phyloP scores from a whole-genome alignment of 2,329 filamentous ascomycete genomes.

The Fusarium annulatum region DNA sequence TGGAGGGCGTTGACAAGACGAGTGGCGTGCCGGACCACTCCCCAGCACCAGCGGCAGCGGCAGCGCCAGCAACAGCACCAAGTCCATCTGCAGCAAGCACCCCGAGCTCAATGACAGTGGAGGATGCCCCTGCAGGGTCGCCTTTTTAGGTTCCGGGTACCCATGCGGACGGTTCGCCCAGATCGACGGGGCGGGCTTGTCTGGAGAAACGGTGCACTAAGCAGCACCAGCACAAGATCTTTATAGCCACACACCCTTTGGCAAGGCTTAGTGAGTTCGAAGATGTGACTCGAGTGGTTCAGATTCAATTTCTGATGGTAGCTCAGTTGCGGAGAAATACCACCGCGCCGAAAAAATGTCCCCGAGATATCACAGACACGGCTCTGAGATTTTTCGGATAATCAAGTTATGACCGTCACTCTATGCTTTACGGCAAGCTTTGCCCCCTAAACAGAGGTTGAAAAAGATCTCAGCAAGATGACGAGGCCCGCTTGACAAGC shows the following conservation, averaged over 20 bases:
- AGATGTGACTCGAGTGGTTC: not conserved
- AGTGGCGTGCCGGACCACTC: not conserved
- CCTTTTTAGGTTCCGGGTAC: not conserved
- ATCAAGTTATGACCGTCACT: not conserved
- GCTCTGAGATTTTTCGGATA: not conserved
- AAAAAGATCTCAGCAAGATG: not conserved
- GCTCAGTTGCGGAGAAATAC: not conserved
- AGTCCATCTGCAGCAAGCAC: not conserved
- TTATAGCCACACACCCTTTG: not conserved
- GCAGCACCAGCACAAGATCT: not conserved
- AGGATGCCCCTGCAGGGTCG: not conserved
- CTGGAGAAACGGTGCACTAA: not conserved
- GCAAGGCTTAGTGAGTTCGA: not conserved
- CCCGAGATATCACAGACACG: not conserved
- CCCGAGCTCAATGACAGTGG: not conserved
- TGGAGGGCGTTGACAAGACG: not conserved
- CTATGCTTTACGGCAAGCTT: not conserved
- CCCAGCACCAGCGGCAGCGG: not conserved
- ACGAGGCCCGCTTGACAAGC: not conserved
- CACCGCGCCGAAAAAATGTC: not conserved
- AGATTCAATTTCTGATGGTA: not conserved
- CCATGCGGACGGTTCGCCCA: not conserved
- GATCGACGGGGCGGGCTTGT: not conserved
- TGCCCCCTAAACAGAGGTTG: not conserved
- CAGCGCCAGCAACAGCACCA: not conserved